phyloP scores from a whole-genome alignment of 441 rosid species.

The Gossypium armourianum region DNA sequence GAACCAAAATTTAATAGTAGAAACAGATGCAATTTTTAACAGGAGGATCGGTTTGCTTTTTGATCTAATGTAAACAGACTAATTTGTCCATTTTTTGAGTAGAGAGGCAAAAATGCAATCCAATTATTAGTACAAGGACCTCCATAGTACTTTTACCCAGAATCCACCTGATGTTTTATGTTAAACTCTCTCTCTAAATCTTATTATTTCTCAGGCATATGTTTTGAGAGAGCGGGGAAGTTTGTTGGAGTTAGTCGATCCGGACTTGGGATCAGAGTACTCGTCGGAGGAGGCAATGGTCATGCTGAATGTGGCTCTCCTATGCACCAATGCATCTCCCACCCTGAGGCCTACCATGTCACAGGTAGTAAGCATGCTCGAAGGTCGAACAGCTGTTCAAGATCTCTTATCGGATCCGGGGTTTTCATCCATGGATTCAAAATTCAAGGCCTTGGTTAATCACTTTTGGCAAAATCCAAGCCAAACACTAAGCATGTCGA shows the following conservation, averaged over 20 bases:
- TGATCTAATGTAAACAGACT: too few species aligned
- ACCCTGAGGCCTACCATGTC: slow-evolving; percentile 77
- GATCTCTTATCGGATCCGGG: slow-evolving; percentile 69
- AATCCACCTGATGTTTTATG: too few species aligned
- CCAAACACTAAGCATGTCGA: slow-evolving; percentile 24
- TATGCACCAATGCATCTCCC: slow-evolving; percentile 74
- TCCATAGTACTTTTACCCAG: too few species aligned
- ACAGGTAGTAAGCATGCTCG: slow-evolving; percentile 74
- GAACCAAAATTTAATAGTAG: too few species aligned
- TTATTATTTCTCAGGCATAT: slow-evolving; percentile 35
- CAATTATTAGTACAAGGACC: too few species aligned
- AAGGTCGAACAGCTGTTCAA: slow-evolving; percentile 62
- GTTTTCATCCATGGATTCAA: slow-evolving; percentile 44
- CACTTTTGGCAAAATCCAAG: slow-evolving; percentile 76
- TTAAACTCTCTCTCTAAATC: too few species aligned
- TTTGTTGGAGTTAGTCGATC: slow-evolving; percentile 62
- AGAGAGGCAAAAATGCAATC: too few species aligned
- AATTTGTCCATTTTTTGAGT: too few species aligned
- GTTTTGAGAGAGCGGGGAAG: slow-evolving; percentile 71
- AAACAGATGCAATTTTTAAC: too few species aligned
- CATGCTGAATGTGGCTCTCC: slow-evolving; percentile 62
- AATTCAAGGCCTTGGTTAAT: slow-evolving; percentile 53
- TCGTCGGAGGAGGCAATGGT: slow-evolving; percentile 58
- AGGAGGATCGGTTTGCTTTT: too few species aligned
- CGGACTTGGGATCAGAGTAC: slow-evolving; percentile 38